These are phyloP conservation scores for Solanum bulbocastanum DNA, from an alignment of 257 asterid species.

Conservation along the genomic window DNA sequence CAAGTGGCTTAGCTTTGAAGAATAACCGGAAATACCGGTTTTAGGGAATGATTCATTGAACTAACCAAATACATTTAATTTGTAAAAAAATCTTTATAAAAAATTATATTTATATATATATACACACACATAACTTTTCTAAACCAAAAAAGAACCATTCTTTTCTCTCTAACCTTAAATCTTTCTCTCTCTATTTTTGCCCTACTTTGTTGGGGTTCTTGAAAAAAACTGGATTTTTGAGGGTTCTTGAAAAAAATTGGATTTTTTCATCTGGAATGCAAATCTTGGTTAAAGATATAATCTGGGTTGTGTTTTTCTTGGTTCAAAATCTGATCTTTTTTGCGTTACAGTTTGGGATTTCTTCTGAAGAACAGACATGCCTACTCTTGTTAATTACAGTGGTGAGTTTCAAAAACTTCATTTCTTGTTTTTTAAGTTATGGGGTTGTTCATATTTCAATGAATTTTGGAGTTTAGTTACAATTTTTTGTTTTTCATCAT, in stretches of 20 bases:
- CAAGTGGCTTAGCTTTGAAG: conserved; percentile 1
- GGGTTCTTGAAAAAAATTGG: conserved; percentile 23
- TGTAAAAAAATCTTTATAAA: neutral
- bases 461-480: neutral
- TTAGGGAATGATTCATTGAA: conserved; percentile 8
- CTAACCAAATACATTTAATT: conserved; percentile 7
- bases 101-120: neutral
- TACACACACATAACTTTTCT: neutral
- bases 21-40: neutral
- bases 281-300: conserved; percentile 34
- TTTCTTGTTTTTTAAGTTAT: neutral
- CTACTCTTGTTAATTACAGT: conserved; percentile 83
- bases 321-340: conserved; percentile 32
- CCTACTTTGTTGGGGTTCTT: conserved; percentile 33
- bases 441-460: neutral
- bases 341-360: conserved; percentile 34
- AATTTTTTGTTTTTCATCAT: neutral
- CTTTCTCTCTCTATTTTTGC: conserved; percentile 32
- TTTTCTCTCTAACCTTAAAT: neutral
- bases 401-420: conserved; percentile 41
- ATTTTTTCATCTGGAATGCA: conserved; percentile 38
- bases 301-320: conserved; percentile 44
- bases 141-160: conserved; percentile 6
- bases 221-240: conserved; percentile 5
- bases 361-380: conserved; percentile 47